Evolutionary conservation across 1,284 basidiomycete genomes (phyloP), one percentile per base, ranked within the genome.

Genomic region (Trichosporon sp.): DNA sequence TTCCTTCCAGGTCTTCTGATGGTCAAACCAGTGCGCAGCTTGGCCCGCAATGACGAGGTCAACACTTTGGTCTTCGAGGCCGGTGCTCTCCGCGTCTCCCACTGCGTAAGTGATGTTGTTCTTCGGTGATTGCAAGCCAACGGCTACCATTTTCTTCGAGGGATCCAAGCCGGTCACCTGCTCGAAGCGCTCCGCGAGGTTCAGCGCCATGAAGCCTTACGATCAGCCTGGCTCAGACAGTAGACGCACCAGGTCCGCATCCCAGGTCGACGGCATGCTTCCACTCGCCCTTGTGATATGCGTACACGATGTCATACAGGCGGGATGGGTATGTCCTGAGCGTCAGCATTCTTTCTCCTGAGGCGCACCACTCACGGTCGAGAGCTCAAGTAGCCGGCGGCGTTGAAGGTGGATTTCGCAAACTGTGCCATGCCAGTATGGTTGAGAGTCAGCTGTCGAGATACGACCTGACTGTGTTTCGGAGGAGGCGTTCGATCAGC

Each of bases 11-110:
- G 89, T 82, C 65, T 82, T 84, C 3, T 77, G 73, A 84, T 89
- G 90, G 72, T 92, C 83, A 74, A 94, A 94, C 91, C 91, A 94
- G 75, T 95, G 92, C 0, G 87, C 87, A 0, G 92, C 87, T 78
- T 93, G 92, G 1, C 89, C 90, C 19, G 90, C 83, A 5, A 89
- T 84, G 36, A 91, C 81, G 63, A 95, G 76, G 76, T 95, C 92
- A 3, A 91, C 87, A 56, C 84, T 86, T 1, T 77, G 81, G 44
- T 86, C 82, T 27, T 81, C 75, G 5, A 70, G 31, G 3, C 44
- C 40, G 3, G 73, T 61, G 46, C 69, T 61, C 65, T 75, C 73
- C 1, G 68, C 71, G 7, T 31, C 56, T 4, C 72, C 74, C 6
- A 73, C 69, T 3, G 88, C 65, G 58, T 86, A 85, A 0, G 76